Base-by-base conservation (phyloP, 768 basidiomycete species). In the Russula sp. region DNA sequence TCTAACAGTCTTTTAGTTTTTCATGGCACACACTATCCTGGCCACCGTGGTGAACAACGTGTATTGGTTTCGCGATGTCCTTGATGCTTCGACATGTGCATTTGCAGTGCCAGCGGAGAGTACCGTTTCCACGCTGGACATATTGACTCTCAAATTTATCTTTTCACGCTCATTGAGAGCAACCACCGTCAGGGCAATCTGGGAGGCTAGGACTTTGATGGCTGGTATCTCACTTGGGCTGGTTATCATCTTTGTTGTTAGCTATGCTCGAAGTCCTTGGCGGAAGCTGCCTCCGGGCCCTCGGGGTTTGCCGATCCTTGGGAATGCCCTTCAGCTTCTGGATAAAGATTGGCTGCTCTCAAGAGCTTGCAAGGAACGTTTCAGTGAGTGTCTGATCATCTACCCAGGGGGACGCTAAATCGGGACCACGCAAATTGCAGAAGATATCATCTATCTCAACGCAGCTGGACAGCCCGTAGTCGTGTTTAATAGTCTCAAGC, bases 401-500 rank as follows among this genome's bases (percentile, higher is more conserved):
- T 36, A 14, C 35, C 20, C 9, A 35, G 32, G 1, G 14, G 42
- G 42, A 18, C 36, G 7, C 20, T 39, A 22, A 50, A 1, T 8
- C n/a, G 11, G 16, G 16, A 16, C 11, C 7, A 14, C 25, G 7
- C 1, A 22, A 2, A 32, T 20, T 32, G 7, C 29, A 61, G 60
- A 39, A 29, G 66, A 67, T 7, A 6, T 70, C 9, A 58, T 70
- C 18, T 63, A 69, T 45, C 46, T 70, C 18, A 38, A 63, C 45
- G 58, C 65, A 14, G 41, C 65, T 4, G 66, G 64, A 25, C 54
- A 25, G 20, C 61, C 64, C 10, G 54, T 67, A 20, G 42, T 74
- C 5, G 54, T 74, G 10, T 54, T 74, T 35, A 72, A 69, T 56
- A 65, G 67, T 13, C 49, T 60, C 14, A 64, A 71, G 36, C 65